phyloP scores from a whole-genome alignment of 176 grass and related monocot species.

The Bonia amplexicaulis region DNA sequence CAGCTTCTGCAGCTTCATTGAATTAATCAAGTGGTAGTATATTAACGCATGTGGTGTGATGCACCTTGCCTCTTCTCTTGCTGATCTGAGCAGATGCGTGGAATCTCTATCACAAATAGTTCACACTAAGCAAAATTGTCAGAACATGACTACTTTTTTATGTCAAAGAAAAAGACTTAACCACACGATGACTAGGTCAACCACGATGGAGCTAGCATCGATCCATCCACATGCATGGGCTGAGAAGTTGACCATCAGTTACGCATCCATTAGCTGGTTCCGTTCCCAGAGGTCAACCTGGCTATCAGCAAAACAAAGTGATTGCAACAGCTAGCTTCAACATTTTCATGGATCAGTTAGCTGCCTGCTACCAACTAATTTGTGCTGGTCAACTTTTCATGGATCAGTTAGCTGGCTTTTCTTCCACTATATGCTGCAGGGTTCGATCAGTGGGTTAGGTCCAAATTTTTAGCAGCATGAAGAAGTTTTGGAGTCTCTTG shows the following conservation, averaged over 20 bases:
- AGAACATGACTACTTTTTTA: not conserved
- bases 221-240: not conserved
- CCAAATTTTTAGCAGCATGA: not conserved
- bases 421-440: not conserved
- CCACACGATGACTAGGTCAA: not conserved
- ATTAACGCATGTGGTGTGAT: not conserved
- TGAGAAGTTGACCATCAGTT: not conserved
- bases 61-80: not conserved
- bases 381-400: not conserved
- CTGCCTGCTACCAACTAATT: slow-evolving; percentile 2
- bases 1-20: not conserved
- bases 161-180: not conserved
- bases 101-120: not conserved
- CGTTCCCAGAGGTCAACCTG: slow-evolving; percentile 25
- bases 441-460: slow-evolving; percentile 3
- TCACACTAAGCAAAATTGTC: not conserved
- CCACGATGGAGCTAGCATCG: not conserved
- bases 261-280: not conserved
- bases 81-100: not conserved
- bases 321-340: slow-evolving; percentile 9
- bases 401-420: not conserved
- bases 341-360: not conserved
- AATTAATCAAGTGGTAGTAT: not conserved
- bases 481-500: not conserved
- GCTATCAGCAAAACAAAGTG: slow-evolving; percentile 19